These are phyloP conservation scores for Lenzites betulinus DNA, from an alignment of 768 basidiomycete genomes.

Conservation along the genomic window DNA sequence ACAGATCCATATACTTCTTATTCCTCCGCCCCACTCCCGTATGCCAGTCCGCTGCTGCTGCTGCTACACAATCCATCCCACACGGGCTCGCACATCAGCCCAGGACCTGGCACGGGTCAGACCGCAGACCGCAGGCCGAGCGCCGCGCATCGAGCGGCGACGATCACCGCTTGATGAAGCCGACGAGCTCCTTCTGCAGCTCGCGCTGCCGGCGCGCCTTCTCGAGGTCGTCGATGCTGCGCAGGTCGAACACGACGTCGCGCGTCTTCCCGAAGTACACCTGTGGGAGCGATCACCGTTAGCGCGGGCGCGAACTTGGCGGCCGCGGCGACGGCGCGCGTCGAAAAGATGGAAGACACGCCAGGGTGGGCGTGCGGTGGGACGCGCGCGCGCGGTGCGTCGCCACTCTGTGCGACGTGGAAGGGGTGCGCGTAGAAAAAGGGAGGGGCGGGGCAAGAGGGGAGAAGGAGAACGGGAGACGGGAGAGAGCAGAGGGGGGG, in stretches of 20 bases:
- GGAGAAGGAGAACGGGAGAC: not conserved
- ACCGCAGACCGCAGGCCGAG: not conserved
- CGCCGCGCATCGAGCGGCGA: not conserved
- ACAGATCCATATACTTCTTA: conserved; percentile 14
- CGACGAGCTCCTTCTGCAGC: conserved; percentile 88
- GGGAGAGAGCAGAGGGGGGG: not conserved
- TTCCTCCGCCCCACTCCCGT: not conserved
- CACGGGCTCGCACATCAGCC: no score
- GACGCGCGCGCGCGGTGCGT: not conserved
- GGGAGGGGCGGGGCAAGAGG: not conserved
- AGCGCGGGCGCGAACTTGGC: not conserved
- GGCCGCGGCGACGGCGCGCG: not conserved
- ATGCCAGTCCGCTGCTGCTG: not conserved
- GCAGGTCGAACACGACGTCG: conserved; percentile 90
- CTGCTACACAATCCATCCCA: no score
- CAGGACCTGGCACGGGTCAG: no score
- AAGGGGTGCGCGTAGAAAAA: not conserved
- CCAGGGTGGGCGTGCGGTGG: not conserved
- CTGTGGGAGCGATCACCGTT: conserved; percentile 37
- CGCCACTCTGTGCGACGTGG: no score
- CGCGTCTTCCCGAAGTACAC: conserved; percentile 97
- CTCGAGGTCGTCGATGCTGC: conserved; percentile 85
- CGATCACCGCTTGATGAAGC: conserved; percentile 69
- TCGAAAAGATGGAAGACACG: not conserved
- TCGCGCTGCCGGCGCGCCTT: conserved; percentile 78